phyloP scores from a whole-genome alignment of 2,329 filamentous ascomycete genomes.

The Exophiala sideris region DNA sequence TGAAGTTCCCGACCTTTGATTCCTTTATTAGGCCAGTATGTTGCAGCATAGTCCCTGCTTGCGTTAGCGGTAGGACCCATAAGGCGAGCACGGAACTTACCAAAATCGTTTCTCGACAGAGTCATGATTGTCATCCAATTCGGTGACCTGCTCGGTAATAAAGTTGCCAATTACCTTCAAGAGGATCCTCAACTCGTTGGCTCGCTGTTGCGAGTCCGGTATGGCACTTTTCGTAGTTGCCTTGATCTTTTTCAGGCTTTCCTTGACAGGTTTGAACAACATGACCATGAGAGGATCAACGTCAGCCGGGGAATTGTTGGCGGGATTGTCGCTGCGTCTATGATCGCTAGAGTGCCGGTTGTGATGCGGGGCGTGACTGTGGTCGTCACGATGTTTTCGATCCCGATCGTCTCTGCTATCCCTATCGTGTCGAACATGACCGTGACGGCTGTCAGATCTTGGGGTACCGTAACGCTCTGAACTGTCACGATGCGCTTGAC shows the following conservation, averaged over 20 bases:
- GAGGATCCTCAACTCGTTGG: slow-evolving; percentile 41
- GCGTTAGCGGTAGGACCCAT: slow-evolving; percentile 28
- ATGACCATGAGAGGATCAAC: slow-evolving; percentile 42
- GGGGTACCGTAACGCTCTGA: slow-evolving; percentile 44
- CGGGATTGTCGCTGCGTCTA: slow-evolving; percentile 34
- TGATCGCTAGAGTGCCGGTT: slow-evolving; percentile 28
- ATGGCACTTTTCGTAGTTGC: slow-evolving; percentile 45
- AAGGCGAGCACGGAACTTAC: slow-evolving; percentile 32
- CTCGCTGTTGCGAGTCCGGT: slow-evolving; percentile 43
- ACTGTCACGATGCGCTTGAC: slow-evolving; percentile 41
- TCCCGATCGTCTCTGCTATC: slow-evolving; percentile 28
- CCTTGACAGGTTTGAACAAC: slow-evolving; percentile 47
- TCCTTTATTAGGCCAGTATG: slow-evolving; percentile 48
- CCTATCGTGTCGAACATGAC: slow-evolving; percentile 32
- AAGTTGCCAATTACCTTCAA: slow-evolving; percentile 47
- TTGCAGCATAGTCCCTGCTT: slow-evolving; percentile 44
- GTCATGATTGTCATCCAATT: slow-evolving; percentile 38
- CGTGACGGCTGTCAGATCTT: slow-evolving; percentile 37
- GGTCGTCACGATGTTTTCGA: slow-evolving; percentile 28
- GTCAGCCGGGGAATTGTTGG: slow-evolving; percentile 34
- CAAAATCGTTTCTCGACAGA: slow-evolving; percentile 45
- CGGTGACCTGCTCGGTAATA: slow-evolving; percentile 36
- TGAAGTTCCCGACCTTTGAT: slow-evolving; percentile 28
- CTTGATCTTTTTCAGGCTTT: slow-evolving; percentile 42
- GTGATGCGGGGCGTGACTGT: slow-evolving; percentile 25